phyloP scores from a whole-genome alignment of 306 rosid species.

The Potentilla sterilis region DNA sequence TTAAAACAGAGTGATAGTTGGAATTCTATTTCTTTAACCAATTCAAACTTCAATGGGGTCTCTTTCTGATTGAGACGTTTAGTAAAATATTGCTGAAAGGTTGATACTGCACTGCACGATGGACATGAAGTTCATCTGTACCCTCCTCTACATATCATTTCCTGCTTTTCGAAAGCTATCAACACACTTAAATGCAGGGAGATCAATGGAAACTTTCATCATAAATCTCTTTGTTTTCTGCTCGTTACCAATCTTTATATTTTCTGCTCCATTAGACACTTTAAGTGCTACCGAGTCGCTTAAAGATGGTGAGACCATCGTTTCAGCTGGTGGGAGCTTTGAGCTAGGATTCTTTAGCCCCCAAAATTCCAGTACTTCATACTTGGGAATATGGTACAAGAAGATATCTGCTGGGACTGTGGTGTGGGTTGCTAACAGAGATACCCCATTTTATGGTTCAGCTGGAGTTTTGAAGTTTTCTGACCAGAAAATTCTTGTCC shows the following conservation, averaged over 20 bases:
- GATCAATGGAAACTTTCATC: conserved; percentile 9
- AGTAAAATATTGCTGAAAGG: not conserved
- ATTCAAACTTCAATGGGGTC: not conserved
- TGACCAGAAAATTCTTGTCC: not conserved
- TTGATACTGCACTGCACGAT: not conserved
- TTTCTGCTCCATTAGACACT: conserved; percentile 7
- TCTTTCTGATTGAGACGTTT: not conserved
- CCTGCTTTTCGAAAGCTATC: not conserved
- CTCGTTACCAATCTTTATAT: not conserved
- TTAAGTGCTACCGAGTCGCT: not conserved
- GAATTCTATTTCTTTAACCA: not conserved
- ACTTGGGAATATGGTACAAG: conserved; percentile 24
- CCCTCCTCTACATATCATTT: conserved; percentile 3
- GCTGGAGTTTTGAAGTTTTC: conserved; percentile 17
- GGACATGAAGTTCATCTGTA: not conserved
- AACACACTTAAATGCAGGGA: not conserved
- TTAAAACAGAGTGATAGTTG: not conserved
- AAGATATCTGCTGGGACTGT: conserved; percentile 8
- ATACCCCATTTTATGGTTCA: conserved; percentile 4
- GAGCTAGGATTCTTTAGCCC: conserved; percentile 34
- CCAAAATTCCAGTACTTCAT: conserved; percentile 4
- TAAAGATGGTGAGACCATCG: not conserved
- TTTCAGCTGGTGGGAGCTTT: conserved; percentile 9
- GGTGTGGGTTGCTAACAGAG: conserved; percentile 28
- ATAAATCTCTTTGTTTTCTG: not conserved